These are phyloP conservation scores for Cichorium intybus DNA, from an alignment of 140 eudicot species.

Conservation along the genomic window DNA sequence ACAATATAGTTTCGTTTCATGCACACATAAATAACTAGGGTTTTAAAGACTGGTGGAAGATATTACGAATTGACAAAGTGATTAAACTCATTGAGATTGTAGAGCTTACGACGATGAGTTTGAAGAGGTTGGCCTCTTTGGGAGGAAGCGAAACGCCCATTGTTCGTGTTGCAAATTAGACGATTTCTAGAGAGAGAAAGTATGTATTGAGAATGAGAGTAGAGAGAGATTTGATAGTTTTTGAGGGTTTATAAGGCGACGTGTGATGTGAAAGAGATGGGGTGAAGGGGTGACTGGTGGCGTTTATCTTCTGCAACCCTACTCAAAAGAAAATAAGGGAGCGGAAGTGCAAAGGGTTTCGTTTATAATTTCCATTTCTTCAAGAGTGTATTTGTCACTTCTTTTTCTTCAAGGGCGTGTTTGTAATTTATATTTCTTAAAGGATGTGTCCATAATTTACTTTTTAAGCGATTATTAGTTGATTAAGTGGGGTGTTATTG, in stretches of 20 bases:
- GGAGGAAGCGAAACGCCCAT: conserved; percentile 97
- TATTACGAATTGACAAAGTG: background rate
- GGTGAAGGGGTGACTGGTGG: conserved; percentile 49
- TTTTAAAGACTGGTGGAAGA: conserved; percentile 8
- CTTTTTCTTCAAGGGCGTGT: background rate
- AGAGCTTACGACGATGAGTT: conserved; percentile 83
- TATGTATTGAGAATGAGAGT: background rate
- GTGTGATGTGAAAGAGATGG: conserved; percentile 26
- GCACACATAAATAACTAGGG: conserved; percentile 11
- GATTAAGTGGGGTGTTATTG: too few relatives aligned
- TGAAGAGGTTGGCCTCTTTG: conserved; percentile 96
- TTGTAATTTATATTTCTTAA: background rate
- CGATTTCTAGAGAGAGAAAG: conserved; percentile 18
- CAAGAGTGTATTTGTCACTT: background rate
- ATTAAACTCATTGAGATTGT: conserved; percentile 11
- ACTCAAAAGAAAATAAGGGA: conserved; percentile 18
- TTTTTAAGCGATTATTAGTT: too few relatives aligned
- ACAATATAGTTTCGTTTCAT: background rate
- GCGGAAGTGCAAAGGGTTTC: background rate
- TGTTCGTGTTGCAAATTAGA: conserved; percentile 26
- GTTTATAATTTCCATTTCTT: background rate
- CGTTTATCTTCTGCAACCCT: conserved; percentile 98
- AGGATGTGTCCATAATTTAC: too few relatives aligned
- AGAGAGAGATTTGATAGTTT: conserved; percentile 11
- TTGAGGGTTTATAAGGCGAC: conserved; percentile 29